phyloP scores from a whole-genome alignment of 345 rosid species.

The Syzygium aromaticum region DNA sequence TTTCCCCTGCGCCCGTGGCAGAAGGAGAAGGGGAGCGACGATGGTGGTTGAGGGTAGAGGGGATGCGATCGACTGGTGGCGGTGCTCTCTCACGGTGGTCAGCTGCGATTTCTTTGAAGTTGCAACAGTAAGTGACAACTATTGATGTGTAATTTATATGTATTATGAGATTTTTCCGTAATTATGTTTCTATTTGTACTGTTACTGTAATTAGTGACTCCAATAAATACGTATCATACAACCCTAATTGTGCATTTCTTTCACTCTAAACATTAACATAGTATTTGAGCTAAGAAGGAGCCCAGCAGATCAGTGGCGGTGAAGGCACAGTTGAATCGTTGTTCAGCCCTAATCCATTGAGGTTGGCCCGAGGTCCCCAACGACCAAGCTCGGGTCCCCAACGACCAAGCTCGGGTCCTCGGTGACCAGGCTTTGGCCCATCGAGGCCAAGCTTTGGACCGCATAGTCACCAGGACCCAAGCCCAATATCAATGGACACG shows the following conservation, averaged over 20 bases:
- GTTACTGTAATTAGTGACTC: background rate
- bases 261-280: background rate
- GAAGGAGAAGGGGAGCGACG: background rate
- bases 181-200: background rate
- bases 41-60: background rate
- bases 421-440: too few species aligned
- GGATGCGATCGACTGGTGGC: background rate
- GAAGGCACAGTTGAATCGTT: background rate
- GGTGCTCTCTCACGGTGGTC: background rate
- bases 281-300: background rate
- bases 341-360: too few species aligned
- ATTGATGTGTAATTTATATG: background rate
- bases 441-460: too few species aligned
- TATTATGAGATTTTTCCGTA: background rate
- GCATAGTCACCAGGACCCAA: too few species aligned
- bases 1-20: background rate
- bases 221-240: background rate
- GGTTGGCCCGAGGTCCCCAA: too few species aligned
- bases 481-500: too few species aligned
- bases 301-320: rapidly evolving
- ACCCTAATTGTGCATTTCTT: background rate
- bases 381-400: too few species aligned
- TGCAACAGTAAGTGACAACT: background rate
- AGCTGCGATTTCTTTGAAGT: background rate
- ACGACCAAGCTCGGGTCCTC: too few species aligned